Evolutionary conservation across 2,329 filamentous ascomycete genomes (phyloP).

Genomic region (Colletotrichum noveboracense): DNA sequence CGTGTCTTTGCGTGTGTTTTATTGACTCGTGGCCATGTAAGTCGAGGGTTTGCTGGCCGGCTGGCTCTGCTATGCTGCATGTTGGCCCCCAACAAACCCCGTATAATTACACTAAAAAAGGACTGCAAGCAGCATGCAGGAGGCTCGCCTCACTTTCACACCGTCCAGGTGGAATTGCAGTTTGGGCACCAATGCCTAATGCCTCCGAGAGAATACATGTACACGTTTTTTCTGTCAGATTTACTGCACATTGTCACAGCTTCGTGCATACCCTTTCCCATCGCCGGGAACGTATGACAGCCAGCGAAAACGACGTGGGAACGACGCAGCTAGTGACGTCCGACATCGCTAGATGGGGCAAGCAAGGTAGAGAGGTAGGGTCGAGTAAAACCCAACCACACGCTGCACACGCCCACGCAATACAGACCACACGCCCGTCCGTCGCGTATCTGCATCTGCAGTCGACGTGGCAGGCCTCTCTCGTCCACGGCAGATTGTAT

Average conservation of each 20-base stretch:
- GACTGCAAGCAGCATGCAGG: neutral
- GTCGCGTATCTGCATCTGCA: slow-evolving; percentile 20
- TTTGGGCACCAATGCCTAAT: slow-evolving; percentile 22
- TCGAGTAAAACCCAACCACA: neutral
- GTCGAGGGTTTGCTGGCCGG: neutral
- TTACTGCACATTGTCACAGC: neutral
- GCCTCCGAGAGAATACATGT: neutral
- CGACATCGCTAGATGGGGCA: slow-evolving; percentile 8
- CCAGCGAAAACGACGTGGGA: neutral
- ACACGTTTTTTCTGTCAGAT: neutral
- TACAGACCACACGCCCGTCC: neutral
- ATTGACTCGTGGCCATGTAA: slow-evolving; percentile 1
- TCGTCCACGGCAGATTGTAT: neutral
- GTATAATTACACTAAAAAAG: neutral
- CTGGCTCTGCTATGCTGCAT: neutral
- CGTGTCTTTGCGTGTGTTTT: neutral
- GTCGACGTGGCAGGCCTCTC: slow-evolving; percentile 14
- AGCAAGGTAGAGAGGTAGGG: neutral
- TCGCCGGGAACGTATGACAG: neutral
- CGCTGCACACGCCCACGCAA: slow-evolving; percentile 5
- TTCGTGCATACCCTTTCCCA: neutral
- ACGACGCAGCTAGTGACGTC: slow-evolving; percentile 19
- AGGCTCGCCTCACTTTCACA: slow-evolving; percentile 15
- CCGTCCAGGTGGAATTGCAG: neutral
- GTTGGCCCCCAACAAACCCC: neutral